Base-by-base conservation (phyloP, 148 eudicot genomes). In the Polygonum aviculare region DNA sequence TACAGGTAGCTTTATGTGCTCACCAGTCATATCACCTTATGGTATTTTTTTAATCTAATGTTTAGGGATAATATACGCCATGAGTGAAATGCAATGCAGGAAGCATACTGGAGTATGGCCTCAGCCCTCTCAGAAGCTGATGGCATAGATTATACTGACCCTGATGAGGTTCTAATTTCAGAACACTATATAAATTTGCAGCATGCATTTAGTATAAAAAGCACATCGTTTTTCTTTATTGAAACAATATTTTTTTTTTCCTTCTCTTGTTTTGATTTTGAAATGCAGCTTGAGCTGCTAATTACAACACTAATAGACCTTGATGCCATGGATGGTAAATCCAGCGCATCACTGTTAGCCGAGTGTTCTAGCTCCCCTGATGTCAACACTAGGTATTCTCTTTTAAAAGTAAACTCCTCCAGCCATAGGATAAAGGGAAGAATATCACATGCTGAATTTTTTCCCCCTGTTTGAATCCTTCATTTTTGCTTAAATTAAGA, bases 251-350 rank as follows among this genome's bases (percentile, higher is more conserved):
- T 39, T 41, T 4, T 14, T 36, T 33, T 15, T 16, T 15, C 26
- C 12, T 14, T 9, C 10, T 41, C 18, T 41, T n/a, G 74, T 8
- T 72, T 41, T 72, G 75, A 35, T 35, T 35, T 36, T 75, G 3
- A 73, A 77, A 57, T 77, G 81, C 93, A 95, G 98, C 97, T 95
- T n/a, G 98, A 95, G 85, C 81, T 90, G 82, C 80, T 95, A 78
- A 83, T 95, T 84, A 84, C 93, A 76, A 85, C 98, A 69, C 94
- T 95, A 47, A 90, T 92, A 76, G 98, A 95, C 88, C 96, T 95
- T 57, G 98, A 92, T 81, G 98, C 97, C 19, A 95, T 95, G 97
- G 98, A 95, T 82, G 90, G 98, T 75, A 95, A 95, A 92, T 89
- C 96, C 40, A 95, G 96, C 75, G 97, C 85, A 5, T 92, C 96